Conservation (phyloP, 2,329 filamentous ascomycete species). For the Penicillium sp. region DNA sequence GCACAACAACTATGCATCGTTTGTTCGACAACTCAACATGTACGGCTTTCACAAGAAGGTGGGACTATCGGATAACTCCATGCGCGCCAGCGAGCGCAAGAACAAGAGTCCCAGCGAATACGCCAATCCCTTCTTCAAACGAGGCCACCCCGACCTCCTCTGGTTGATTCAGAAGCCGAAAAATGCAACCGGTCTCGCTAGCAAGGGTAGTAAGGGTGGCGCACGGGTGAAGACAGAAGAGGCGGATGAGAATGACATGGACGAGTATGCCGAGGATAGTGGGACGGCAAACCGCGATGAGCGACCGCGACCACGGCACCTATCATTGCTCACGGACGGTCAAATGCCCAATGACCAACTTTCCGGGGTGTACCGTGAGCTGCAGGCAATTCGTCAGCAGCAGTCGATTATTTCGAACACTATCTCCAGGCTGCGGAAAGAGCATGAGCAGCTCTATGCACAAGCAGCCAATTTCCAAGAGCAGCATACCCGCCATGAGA, state of each 20-base stretch:
- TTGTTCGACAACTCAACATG: slow-evolving; percentile 67
- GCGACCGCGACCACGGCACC: slow-evolving; percentile 36
- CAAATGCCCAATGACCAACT: slow-evolving; percentile 68
- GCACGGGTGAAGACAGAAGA: slow-evolving; percentile 51
- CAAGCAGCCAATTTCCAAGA: slow-evolving; percentile 86
- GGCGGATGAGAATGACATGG: slow-evolving; percentile 61
- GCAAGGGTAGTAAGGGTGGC: slow-evolving; percentile 49
- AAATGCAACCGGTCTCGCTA: slow-evolving; percentile 54
- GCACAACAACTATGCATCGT: slow-evolving; percentile 74
- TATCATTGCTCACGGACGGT: slow-evolving; percentile 40
- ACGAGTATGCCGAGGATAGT: slow-evolving; percentile 47
- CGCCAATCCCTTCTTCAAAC: slow-evolving; percentile 92
- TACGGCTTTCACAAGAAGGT: slow-evolving; percentile 67
- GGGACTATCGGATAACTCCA: slow-evolving; percentile 90
- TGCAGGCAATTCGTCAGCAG: slow-evolving; percentile 76
- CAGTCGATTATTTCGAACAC: slow-evolving; percentile 81
- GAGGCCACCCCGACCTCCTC: slow-evolving; percentile 82
- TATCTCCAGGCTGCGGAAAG: slow-evolving; percentile 72
- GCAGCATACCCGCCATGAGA: slow-evolving; percentile 93
- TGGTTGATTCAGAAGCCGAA: slow-evolving; percentile 98
- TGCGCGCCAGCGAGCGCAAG: slow-evolving; percentile 94
- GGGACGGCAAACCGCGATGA: slow-evolving; percentile 31
- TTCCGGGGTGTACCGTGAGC: slow-evolving; percentile 69
- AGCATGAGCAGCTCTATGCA: slow-evolving; percentile 82
- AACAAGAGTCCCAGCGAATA: slow-evolving; percentile 99